phyloP scores from a whole-genome alignment of 2,329 filamentous ascomycete genomes.

The Metarhizium sp. region DNA sequence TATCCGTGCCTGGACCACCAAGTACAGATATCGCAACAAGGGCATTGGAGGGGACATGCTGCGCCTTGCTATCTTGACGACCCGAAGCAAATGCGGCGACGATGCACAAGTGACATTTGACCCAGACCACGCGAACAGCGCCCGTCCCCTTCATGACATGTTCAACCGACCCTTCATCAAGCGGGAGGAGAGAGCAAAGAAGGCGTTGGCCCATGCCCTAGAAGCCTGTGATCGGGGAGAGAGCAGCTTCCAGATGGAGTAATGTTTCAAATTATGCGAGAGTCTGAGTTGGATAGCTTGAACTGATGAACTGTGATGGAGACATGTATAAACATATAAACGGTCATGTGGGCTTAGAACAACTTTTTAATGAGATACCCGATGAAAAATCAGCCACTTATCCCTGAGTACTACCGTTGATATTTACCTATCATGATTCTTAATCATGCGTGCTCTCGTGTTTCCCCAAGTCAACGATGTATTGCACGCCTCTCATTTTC shows the following conservation, averaged over 20 bases:
- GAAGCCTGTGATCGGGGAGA: slow-evolving; percentile 10
- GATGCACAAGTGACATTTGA: slow-evolving; percentile 58
- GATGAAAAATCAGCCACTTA: no score
- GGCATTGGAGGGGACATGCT: slow-evolving; percentile 66
- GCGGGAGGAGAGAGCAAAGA: slow-evolving; percentile 43
- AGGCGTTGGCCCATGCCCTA: slow-evolving; percentile 27
- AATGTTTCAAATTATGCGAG: not conserved
- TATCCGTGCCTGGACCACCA: slow-evolving; percentile 75
- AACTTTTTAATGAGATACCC: not conserved
- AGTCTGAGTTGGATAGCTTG: no score
- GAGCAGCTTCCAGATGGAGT: slow-evolving; percentile 4
- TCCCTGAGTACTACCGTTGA: no score
- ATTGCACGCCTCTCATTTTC: no score
- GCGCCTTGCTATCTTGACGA: slow-evolving; percentile 58
- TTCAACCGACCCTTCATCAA: slow-evolving; percentile 51
- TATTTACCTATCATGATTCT: no score
- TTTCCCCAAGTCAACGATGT: no score
- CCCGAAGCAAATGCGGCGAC: slow-evolving; percentile 53
- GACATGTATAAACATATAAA: no score
- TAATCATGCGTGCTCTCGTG: no score
- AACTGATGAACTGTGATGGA: no score
- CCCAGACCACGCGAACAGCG: slow-evolving; percentile 65
- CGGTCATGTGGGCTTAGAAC: not conserved
- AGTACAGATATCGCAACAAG: slow-evolving; percentile 55
- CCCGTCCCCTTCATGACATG: slow-evolving; percentile 43